Evolutionary conservation across 805 yeast genomes (phyloP).

Genomic region (Barnettozyma populi): DNA sequence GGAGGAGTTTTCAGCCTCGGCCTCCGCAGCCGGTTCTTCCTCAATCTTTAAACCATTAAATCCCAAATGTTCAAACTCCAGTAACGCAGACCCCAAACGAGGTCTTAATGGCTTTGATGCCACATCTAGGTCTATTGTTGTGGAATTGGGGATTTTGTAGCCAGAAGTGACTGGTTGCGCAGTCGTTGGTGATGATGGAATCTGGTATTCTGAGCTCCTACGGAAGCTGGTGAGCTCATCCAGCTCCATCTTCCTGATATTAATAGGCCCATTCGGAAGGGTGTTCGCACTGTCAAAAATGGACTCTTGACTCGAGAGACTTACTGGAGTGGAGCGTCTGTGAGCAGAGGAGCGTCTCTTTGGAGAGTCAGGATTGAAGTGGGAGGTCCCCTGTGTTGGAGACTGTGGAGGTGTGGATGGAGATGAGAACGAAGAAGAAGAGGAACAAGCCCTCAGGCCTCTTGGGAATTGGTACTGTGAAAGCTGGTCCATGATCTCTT

Average conservation of each 20-base stretch:
- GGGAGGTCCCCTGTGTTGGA: neutral
- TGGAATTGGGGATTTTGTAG: neutral
- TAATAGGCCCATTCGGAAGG: neutral
- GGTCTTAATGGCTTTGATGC: conserved; percentile 13
- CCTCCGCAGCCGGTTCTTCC: conserved; percentile 2
- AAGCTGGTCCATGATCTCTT: conserved; percentile 8
- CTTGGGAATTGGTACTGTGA: conserved; percentile 13
- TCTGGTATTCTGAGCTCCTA: neutral
- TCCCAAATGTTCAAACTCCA: neutral
- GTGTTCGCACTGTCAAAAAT: conserved; percentile 9
- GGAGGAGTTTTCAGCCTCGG: neutral
- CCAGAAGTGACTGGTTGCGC: neutral
- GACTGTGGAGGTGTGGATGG: neutral
- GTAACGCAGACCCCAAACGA: neutral
- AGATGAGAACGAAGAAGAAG: neutral
- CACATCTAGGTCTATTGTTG: conserved; percentile 17
- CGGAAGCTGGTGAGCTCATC: neutral
- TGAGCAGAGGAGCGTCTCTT: conserved; percentile 2
- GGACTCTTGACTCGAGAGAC: conserved; percentile 13
- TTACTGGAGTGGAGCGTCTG: conserved; percentile 10
- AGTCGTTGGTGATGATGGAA: neutral
- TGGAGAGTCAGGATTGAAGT: neutral
- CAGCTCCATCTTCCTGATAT: neutral
- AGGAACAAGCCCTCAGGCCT: neutral
- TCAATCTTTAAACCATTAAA: conserved; percentile 3